Evolutionary conservation across 805 yeast species (phyloP), one percentile per base, ranked within the genome.

Genomic region (Candida saitoana): DNA sequence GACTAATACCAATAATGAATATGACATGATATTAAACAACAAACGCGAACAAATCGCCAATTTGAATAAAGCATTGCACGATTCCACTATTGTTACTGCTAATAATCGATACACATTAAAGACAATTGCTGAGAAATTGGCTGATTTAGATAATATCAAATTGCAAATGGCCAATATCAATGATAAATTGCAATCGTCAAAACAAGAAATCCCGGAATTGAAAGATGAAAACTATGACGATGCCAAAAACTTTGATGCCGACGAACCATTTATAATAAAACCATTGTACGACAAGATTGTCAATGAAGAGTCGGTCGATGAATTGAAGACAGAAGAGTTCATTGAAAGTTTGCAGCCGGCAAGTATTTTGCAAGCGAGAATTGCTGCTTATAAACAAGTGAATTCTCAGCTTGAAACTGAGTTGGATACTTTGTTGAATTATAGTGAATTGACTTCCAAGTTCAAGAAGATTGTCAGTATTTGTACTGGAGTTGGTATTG

Each of bases 381-480:
- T 91, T 33, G 73, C 75, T 36, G 96, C 96, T 2, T 91, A 91
- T 63, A 72, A 75, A 44, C 76, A 77, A 49, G 86, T 91, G 55
- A 86, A 86, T 53, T 63, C 62, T 4, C 69, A 69, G 35, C 67
- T 93, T 43, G 67, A 72, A 25, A 56, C 60, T 2, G 73, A 84
- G 38, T 71, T 87, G 32, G 65, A 63, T 25, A 69, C 66, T 7
- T 72, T 89, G 48, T 71, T 53, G 30, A 68, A 69, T 50, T 69
- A 69, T 51, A 61, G 65, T 39, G 63, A 58, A 44, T 60, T 69
- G 44, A 67, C 74, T 14, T 59, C 69, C 15, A 91, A 91, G 60
- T 93, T 89, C 66, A 82, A 93, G 53, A 76, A 86, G 52, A 96
- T 91, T 14, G 89, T 91, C 29, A 80, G 96, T 19, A 70, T 88